phyloP scores from a whole-genome alignment of 2,329 filamentous ascomycete genomes.

The Fusarium sarcochroum region DNA sequence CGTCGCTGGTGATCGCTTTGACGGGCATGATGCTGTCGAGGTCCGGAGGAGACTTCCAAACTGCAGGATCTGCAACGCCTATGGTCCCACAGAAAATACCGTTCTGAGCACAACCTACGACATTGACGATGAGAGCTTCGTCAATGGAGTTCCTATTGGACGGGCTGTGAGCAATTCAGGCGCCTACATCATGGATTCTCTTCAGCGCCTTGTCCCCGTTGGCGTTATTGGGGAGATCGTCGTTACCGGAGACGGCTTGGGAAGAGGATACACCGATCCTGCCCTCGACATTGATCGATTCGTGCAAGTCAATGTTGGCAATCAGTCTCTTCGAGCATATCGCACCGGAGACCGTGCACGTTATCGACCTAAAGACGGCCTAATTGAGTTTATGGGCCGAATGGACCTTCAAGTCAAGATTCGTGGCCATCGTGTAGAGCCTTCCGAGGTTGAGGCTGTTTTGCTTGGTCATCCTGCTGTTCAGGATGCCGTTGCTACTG shows the following conservation, averaged over 20 bases:
- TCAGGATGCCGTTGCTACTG: neutral
- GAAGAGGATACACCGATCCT: slow-evolving; percentile 37
- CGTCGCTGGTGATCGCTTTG: slow-evolving; percentile 42
- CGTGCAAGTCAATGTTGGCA: slow-evolving; percentile 7
- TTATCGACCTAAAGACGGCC: slow-evolving; percentile 36
- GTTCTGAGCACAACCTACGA: slow-evolving; percentile 15
- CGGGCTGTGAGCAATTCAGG: slow-evolving; percentile 40
- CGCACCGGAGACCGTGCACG: slow-evolving; percentile 48
- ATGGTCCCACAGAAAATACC: slow-evolving; percentile 42
- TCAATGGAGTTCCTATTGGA: slow-evolving; percentile 43
- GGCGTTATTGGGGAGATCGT: slow-evolving; percentile 50
- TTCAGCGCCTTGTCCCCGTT: slow-evolving; percentile 41
- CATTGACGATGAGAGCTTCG: neutral
- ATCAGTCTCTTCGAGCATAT: neutral
- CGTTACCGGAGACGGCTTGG: slow-evolving; percentile 42
- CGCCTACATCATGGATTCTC: slow-evolving; percentile 44
- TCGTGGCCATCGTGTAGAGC: slow-evolving; percentile 51
- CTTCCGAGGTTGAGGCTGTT: slow-evolving; percentile 47
- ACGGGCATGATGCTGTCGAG: slow-evolving; percentile 12
- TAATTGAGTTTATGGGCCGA: slow-evolving; percentile 49
- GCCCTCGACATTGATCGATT: slow-evolving; percentile 31
- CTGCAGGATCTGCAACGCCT: slow-evolving; percentile 22
- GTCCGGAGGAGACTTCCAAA: neutral
- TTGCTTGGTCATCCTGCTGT: neutral
- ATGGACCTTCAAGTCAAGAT: slow-evolving; percentile 49